Evolutionary conservation across 768 basidiomycete genomes (phyloP).

Genomic region (Trametes gibbosa): DNA sequence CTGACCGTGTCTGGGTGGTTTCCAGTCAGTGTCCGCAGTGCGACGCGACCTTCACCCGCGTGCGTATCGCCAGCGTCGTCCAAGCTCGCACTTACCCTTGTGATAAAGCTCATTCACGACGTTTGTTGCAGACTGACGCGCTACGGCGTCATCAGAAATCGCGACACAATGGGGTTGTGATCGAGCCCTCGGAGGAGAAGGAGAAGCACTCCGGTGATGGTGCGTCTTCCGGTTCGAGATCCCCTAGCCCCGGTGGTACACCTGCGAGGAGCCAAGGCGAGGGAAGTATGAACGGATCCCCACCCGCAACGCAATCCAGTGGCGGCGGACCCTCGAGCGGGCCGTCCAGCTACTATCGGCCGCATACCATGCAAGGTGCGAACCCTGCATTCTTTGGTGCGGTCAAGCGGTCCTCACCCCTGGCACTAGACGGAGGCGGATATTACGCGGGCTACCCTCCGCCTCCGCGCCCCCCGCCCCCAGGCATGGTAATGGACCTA

Average conservation of each 20-base stretch:
- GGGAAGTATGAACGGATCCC: constrained; percentile 23
- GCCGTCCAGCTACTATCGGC: constrained; percentile 64
- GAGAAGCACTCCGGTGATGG: constrained; percentile 26
- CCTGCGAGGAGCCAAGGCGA: constrained; percentile 41
- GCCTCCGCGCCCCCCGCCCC: constrained; percentile 29
- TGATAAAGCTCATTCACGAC: background rate
- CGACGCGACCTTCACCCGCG: constrained; percentile 76
- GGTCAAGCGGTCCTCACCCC: background rate
- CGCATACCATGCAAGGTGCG: constrained; percentile 45
- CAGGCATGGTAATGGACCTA: constrained; percentile 41
- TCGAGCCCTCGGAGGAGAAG: constrained; percentile 44
- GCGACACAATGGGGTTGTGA: constrained; percentile 67
- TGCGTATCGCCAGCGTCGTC: constrained; percentile 35
- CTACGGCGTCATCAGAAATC: constrained; percentile 79
- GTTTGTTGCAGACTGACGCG: constrained; percentile 62
- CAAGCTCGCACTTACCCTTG: background rate
- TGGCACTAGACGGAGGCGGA: background rate
- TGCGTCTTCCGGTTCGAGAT: constrained; percentile 41
- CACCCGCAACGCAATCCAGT: constrained; percentile 31
- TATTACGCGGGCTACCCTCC: constrained; percentile 40
- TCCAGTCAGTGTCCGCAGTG: constrained; percentile 62
- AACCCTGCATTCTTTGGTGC: background rate
- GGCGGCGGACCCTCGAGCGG: constrained; percentile 37
- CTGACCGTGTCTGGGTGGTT: constrained; percentile 9
- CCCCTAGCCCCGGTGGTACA: constrained; percentile 51